Base-by-base conservation (phyloP, 495 filamentous ascomycete genomes). In the Aspergillus egyptiacus region DNA sequence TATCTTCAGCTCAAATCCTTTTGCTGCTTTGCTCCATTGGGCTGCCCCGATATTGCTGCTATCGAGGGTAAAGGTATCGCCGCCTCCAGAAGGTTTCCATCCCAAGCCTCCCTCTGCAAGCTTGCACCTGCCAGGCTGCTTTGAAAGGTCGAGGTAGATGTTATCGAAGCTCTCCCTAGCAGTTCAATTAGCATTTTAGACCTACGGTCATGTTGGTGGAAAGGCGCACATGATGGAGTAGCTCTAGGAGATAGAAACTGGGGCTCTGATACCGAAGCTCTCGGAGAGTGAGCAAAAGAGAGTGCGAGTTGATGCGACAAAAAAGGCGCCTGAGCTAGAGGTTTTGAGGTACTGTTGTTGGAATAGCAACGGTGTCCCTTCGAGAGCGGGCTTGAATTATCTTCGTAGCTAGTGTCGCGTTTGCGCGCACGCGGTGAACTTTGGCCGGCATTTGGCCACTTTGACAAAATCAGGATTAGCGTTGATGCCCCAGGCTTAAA, bases 11-110 rank as follows among this genome's bases (percentile, higher is more conserved):
- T 99, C 94, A 65, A 84, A 93, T 43, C 94, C 94, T 63, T 84
- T 86, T 13, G 90, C 83, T 27, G 91, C 94, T 51, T 89, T 81
- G 68, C 90, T 96, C 94, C 94, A 99, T 60, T 97, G 93, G 36
- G 91, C 91, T 44, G 74, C 79, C 49, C 74, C 76, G 52, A 97
- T 85, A 62, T 95, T 87, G 62, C 76, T 80, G 57, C 78, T 78
- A 61, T 95, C 88, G 46, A 96, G 77, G 8, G 90, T 96, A 65
- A 94, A 96, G 47, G 89, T 89, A 33, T 96, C 91, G 59, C 89
- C 87, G 56, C 87, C 87, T 15, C 78, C 81, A 2, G 83, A 78
- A 13, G 91, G 89, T 64, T 90, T 93, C 94, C 94, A 99, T 37
- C 91, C 94, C 54, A 95, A 73, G 37, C 94, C 94, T 43, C 79